Base-by-base conservation (phyloP, 2,329 filamentous ascomycete species). In the Xylaria sp. region DNA sequence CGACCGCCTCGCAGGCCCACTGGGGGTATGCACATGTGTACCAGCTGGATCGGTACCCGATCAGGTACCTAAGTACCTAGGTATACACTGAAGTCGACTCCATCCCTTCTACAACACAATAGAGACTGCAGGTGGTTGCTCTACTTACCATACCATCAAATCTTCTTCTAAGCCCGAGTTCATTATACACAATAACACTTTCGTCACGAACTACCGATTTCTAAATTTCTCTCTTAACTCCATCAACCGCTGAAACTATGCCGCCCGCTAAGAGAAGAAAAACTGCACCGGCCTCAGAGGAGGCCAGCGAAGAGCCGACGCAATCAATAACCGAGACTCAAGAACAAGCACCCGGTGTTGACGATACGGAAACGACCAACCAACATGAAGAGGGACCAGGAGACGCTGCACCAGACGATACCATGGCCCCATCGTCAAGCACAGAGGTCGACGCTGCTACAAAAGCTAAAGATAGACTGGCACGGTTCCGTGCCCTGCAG, bases 401-500 rank as follows among this genome's bases (percentile, higher is more conserved):
- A 46, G 54, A 66, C 15, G 41, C 48, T 1, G 48, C 48, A 54
- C 18, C 56, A 15, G 55, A 59, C 3, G 63, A 63, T 13, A 34
- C 51, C n/a, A 20, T 41, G 9, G 52, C 68, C 37, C 13, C 70
- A 46, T 50, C 74, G 44, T 57, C 72, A 18, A 64, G 51, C 41
- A 39, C 73, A 34, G 64, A 67, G 20, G 25, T 67, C 34, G 66
- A 74, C 41, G 65, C 74, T 8, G 72, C 74, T 37, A 70, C 74
- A 34, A 87, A 87, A 74, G 83, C 87, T 37, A 83, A 89, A 74
- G 91, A 94, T 65, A 89, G 94, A 65, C 84, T 90, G 81, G 92
- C 93, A 59, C 90, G 93, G 73, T 98, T 98, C 85, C 94, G 94
- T 79, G 92, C 93, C 3, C 89, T 98, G 18, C 90, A 97, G 81